phyloP scores from a whole-genome alignment of 345 rosid species.

The Salix dunnii region DNA sequence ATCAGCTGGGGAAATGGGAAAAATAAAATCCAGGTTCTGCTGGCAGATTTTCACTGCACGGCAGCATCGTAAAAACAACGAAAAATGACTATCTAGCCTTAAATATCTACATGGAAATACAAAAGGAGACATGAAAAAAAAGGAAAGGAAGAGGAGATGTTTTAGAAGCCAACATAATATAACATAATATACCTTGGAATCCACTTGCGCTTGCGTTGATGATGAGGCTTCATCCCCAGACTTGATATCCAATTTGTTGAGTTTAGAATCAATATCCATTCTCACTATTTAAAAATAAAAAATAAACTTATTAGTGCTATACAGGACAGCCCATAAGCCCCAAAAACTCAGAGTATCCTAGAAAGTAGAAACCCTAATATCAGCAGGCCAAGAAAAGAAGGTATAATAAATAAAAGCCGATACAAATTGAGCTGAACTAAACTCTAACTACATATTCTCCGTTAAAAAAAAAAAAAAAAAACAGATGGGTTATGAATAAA shows the following conservation, averaged over 20 bases:
- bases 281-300: neutral
- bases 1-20: neutral
- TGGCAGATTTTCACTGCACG: no score
- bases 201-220: constrained; percentile 44
- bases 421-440: neutral
- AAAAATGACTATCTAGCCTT: neutral
- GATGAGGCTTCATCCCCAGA: constrained; percentile 27
- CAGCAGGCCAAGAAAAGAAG: neutral
- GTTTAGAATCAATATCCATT: constrained; percentile 53
- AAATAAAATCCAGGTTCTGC: neutral
- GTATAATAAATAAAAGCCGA: neutral
- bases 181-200: constrained; percentile 34
- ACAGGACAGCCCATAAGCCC: neutral
- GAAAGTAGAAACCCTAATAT: neutral
- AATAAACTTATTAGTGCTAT: neutral
- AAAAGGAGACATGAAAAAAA: neutral
- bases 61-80: neutral
- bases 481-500: neutral
- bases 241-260: constrained; percentile 22
- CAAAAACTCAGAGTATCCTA: neutral
- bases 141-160: no score
- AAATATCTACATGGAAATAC: neutral
- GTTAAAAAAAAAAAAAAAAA: neutral
- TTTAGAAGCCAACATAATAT: no score
- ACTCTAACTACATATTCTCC: neutral